A percentile compares a stretch with the other conserved stretches of the same genome.
Conservation (phyloP, 192 early-diverging fungal genomes). For the Chytriomyces sp. region DNA sequence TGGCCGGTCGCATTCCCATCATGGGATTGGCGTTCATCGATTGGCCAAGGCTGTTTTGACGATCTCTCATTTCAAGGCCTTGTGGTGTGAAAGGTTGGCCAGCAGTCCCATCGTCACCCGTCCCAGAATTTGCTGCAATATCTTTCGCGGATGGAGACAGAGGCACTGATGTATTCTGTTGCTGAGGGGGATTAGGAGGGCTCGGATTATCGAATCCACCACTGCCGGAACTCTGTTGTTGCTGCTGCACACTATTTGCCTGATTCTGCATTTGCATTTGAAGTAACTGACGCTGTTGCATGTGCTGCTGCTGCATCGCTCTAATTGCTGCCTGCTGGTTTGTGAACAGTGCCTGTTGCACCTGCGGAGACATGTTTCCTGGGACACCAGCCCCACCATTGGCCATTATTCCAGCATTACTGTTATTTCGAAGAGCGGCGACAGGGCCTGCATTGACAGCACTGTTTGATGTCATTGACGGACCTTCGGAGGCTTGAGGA, state of each 20-base stretch:
- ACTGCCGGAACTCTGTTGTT: background rate
- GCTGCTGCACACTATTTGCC: background rate
- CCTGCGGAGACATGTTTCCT: background rate
- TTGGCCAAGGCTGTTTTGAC: background rate
- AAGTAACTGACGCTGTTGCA: constrained; percentile 16
- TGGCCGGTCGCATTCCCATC: no score
- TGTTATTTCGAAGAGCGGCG: background rate
- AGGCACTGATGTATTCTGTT: background rate
- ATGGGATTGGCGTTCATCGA: no score
- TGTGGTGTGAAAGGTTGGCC: background rate
- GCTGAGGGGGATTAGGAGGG: constrained; percentile 3
- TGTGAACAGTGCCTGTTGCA: background rate
- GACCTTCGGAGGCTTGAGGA: no score
- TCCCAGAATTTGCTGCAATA: background rate
- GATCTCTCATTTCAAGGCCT: background rate
- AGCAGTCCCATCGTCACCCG: background rate
- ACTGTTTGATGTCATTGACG: no score
- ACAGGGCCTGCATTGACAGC: background rate
- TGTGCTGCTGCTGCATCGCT: constrained; percentile 23
- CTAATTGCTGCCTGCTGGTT: background rate
- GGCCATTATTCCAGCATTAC: background rate
- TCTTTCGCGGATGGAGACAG: background rate
- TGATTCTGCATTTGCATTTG: constrained; percentile 1
- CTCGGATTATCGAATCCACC: background rate
- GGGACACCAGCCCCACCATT: background rate